Conservation (phyloP, 1,139 yeast genomes). For the Debaryomyces psychrophilus region DNA sequence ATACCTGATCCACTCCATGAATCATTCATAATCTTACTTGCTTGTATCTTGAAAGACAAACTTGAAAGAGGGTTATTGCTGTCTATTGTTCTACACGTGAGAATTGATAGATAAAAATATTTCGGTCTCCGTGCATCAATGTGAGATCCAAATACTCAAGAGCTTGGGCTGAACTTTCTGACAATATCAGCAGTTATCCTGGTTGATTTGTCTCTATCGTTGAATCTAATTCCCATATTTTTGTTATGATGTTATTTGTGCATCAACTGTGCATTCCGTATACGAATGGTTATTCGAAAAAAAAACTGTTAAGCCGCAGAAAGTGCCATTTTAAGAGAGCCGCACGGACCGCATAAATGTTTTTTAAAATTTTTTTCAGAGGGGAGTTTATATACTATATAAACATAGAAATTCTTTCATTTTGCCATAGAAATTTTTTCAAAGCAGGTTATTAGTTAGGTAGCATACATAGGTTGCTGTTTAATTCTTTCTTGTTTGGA, state of each 20-base stretch:
- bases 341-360: conserved; percentile 11
- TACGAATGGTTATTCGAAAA: neutral
- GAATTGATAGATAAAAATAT: neutral
- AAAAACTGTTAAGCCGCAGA: conserved; percentile 6
- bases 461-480: conserved; percentile 1
- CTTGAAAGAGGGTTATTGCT: conserved; percentile 5
- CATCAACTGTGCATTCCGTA: neutral
- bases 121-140: neutral
- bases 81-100: conserved; percentile 8
- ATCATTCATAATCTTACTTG: neutral
- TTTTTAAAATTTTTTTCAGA: conserved; percentile 9
- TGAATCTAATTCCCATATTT: neutral
- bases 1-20: neutral
- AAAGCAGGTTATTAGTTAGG: neutral
- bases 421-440: conserved; percentile 5
- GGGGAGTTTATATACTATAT: conserved; percentile 9
- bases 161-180: no score
- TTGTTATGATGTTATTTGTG: neutral
- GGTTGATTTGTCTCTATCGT: neutral
- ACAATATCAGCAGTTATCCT: neutral
- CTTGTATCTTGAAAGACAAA: no score
- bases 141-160: neutral
- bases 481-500: neutral
- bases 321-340: conserved; percentile 1
- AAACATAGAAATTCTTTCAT: conserved; percentile 4